These are phyloP conservation scores for Blastomyces silverae DNA, from an alignment of 2,329 filamentous ascomycete species.

Conservation along the genomic window DNA sequence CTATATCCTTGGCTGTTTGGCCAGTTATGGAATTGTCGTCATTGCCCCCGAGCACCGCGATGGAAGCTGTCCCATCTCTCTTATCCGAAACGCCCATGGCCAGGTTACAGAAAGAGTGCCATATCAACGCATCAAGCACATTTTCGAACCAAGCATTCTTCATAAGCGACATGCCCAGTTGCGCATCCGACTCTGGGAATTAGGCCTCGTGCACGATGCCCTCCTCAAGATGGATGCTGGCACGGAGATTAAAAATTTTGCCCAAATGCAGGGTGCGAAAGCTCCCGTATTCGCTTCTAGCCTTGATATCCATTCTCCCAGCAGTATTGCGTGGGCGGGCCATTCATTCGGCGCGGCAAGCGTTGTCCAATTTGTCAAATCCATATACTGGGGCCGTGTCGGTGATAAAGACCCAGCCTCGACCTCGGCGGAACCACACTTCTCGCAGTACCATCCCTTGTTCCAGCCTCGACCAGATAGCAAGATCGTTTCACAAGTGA, in stretches of 20 bases:
- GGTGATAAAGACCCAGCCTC: slow-evolving; percentile 33
- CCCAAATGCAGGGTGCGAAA: slow-evolving; percentile 39
- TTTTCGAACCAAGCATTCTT: slow-evolving; percentile 59
- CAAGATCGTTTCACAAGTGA: slow-evolving; percentile 59
- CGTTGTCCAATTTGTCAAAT: slow-evolving; percentile 69
- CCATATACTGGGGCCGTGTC: slow-evolving; percentile 59
- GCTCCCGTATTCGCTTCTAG: slow-evolving; percentile 46
- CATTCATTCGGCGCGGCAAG: slow-evolving; percentile 78
- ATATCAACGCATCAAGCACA: slow-evolving; percentile 49
- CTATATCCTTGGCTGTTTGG: slow-evolving; percentile 69
- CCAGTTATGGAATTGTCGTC: slow-evolving; percentile 73
- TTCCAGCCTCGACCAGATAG: slow-evolving; percentile 54
- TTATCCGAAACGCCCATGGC: slow-evolving; percentile 51
- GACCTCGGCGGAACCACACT: slow-evolving; percentile 13
- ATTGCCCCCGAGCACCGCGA: slow-evolving; percentile 78
- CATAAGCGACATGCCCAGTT: slow-evolving; percentile 63
- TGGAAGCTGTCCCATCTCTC: slow-evolving; percentile 67
- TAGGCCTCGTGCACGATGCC: slow-evolving; percentile 63
- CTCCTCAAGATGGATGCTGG: slow-evolving; percentile 60
- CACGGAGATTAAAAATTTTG: slow-evolving; percentile 22
- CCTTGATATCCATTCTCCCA: slow-evolving; percentile 63
- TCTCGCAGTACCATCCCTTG: slow-evolving; percentile 50
- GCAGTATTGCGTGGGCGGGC: slow-evolving; percentile 66
- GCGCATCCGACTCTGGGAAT: slow-evolving; percentile 69
- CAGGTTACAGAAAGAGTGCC: slow-evolving; percentile 30